These are phyloP conservation scores for Leptodontidium sp. DNA, from an alignment of 2,329 filamentous ascomycete genomes.

Conservation along the genomic window DNA sequence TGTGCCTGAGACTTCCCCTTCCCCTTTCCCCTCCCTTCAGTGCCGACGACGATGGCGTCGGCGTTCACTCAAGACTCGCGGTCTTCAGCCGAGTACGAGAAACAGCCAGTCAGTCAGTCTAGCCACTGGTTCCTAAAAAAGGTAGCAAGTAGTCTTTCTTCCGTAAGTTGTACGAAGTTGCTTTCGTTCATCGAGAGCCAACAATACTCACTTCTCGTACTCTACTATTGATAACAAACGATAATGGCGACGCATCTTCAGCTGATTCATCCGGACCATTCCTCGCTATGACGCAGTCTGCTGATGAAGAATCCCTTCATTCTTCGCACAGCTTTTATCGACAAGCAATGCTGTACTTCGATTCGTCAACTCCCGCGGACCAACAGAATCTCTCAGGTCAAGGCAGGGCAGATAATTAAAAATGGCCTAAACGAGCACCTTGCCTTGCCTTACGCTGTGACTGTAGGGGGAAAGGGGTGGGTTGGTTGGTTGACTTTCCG, in stretches of 20 bases:
- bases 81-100: neutral
- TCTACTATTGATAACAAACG: neutral
- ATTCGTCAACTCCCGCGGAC: neutral
- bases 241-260: conserved; percentile 5
- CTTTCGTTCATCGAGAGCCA: neutral
- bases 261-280: neutral
- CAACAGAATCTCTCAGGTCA: conserved; percentile 1
- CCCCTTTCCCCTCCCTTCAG: neutral
- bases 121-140: too few relatives aligned
- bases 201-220: neutral
- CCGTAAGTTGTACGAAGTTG: too few relatives aligned
- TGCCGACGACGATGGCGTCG: neutral
- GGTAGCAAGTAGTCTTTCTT: too few relatives aligned
- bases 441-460: conserved; percentile 17
- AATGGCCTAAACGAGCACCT: conserved; percentile 22
- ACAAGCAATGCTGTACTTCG: conserved; percentile 9
- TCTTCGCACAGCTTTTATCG: neutral
- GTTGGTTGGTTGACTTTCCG: neutral
- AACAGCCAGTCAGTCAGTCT: too few relatives aligned
- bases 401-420: neutral
- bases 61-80: neutral
- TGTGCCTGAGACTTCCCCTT: neutral
- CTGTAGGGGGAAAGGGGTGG: conserved; percentile 3
- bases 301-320: conserved; percentile 1
- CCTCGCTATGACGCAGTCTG: neutral